Base-by-base conservation (phyloP, 306 rosid genomes). In the Dicorynia guianensis region DNA sequence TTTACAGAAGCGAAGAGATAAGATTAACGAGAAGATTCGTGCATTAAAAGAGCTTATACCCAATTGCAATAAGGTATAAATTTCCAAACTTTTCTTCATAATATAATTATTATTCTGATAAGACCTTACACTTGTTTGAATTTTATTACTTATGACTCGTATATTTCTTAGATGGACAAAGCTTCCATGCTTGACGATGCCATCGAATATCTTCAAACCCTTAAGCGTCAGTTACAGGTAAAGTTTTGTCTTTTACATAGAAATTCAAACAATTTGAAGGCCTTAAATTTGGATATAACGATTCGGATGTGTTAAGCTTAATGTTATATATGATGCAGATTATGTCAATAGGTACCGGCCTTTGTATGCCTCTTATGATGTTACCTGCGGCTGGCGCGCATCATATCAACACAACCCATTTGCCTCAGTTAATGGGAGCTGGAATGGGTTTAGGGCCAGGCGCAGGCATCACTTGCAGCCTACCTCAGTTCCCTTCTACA, bases 181-280 rank as follows among this genome's bases (percentile, higher is more conserved):
- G 88, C 79, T 57, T 88, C 89, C 42, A 81, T 85, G 83, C 89
- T 85, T 48, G 89, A 88, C 3, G 88, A 88, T 71, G 89, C 89
- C 46, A 88, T 88, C 0, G 86, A 88, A 10, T 88, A 88, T 76
- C 83, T 83, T 1, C 85, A 85, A 82, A 74, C 71, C 50, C 85
- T 88, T 33, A 80, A 88, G 78, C 78, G 78, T 81, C 92, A 88
- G 19, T 75, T 88, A 47, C 80, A 81, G 89, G 92, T 88, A 63
- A 75, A 71, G 14, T 11, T 56, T 34, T 46, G 8, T 25, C 30
- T 25, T 11, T 38, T 63, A 25, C 50, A 30, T 54, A 42, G 18
- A 7, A n/a, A n/a, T n/a, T 65, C 9, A 33, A 53, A 5, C 11
- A 49, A 18, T 19, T 36, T 43, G 15, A 8, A 35, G 18, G 49